Evolutionary conservation across 768 basidiomycete species (phyloP).

Genomic region (Russula dissimulans): DNA sequence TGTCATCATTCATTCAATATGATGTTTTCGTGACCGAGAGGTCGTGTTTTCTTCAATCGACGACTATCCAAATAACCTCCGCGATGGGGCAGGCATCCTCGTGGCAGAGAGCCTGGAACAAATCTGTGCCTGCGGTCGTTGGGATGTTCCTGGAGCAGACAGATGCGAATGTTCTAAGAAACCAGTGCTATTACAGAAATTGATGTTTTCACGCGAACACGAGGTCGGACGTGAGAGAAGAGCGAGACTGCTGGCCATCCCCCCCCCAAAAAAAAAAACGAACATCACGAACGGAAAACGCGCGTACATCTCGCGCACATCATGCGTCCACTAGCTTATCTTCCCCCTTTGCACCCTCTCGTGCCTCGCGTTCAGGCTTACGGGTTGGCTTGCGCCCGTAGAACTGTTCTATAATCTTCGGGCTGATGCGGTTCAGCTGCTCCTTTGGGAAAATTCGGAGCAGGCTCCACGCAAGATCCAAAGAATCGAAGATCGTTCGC

Average conservation of each 20-base stretch:
- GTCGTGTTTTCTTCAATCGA: neutral
- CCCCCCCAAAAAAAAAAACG: conserved; percentile 24
- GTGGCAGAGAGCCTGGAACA: conserved; percentile 5
- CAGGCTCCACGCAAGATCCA: conserved; percentile 94
- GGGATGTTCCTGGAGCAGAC: neutral
- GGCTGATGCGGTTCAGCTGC: conserved; percentile 94
- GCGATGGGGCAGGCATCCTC: neutral
- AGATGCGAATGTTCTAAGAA: neutral
- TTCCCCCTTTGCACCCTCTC: conserved; percentile 35
- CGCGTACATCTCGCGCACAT: neutral
- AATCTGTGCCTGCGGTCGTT: neutral
- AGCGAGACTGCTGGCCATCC: conserved; percentile 1
- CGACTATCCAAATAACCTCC: neutral
- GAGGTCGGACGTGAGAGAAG: neutral
- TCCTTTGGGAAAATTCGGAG: conserved; percentile 99
- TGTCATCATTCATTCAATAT: neutral
- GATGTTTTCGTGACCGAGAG: neutral
- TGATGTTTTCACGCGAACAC: conserved; percentile 6
- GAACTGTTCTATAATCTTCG: conserved; percentile 91
- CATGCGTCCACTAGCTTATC: conserved; percentile 46
- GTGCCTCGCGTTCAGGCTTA: conserved; percentile 35
- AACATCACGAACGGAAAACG: conserved; percentile 15
- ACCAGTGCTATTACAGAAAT: conserved; percentile 2
- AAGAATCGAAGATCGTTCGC: conserved; percentile 91
- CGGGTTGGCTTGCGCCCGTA: conserved; percentile 76